These are phyloP conservation scores for Ganoderma meredithae DNA, from an alignment of 1,284 basidiomycete species.

Conservation along the genomic window DNA sequence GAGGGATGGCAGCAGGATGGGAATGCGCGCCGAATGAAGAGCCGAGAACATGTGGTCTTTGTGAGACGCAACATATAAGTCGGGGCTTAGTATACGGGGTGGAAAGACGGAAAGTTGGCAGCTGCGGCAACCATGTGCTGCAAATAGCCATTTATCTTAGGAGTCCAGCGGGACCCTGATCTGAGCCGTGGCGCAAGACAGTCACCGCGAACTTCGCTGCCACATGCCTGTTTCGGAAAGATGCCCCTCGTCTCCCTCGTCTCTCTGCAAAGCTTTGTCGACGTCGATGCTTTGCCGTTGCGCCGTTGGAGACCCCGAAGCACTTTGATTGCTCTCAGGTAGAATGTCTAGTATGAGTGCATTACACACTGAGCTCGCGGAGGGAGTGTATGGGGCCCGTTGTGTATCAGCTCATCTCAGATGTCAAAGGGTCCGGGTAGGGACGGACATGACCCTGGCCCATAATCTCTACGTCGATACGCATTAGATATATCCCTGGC, in stretches of 20 bases:
- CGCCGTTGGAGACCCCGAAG: neutral
- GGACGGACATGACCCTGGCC: neutral
- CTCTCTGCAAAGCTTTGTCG: no score
- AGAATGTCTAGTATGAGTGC: no score
- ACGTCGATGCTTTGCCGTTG: no score
- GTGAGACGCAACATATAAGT: neutral
- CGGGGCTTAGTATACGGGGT: neutral
- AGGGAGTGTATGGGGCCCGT: no score
- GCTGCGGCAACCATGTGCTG: neutral
- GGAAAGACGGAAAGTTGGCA: neutral
- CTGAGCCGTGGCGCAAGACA: neutral
- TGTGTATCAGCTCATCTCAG: neutral
- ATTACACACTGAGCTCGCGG: no score
- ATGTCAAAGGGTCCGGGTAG: neutral
- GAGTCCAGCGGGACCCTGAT: neutral
- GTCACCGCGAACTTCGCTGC: neutral
- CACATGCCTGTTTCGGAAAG: neutral
- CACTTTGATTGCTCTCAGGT: no score
- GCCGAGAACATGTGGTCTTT: neutral
- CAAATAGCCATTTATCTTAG: neutral
- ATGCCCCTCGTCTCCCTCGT: no score
- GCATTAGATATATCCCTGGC: neutral
- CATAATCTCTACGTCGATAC: neutral
- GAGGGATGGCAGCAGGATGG: neutral
- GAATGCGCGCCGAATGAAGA: neutral